Base-by-base conservation (phyloP, 495 filamentous ascomycete genomes). In the Tirmania nivea region DNA sequence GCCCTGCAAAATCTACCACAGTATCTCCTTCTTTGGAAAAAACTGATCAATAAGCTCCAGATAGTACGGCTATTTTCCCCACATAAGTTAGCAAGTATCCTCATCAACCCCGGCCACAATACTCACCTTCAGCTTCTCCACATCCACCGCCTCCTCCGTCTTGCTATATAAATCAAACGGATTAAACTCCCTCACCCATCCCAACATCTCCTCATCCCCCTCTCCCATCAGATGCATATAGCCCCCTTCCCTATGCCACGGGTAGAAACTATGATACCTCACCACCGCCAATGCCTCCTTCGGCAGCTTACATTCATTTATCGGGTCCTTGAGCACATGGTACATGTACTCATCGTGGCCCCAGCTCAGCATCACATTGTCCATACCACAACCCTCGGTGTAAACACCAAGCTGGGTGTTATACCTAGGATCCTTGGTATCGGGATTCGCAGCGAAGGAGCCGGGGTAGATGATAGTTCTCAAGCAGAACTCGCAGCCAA, bases 291-390 rank as follows among this genome's bases (percentile, higher is more conserved):
- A 73, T 5, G 82, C 84, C 71, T 89, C 84, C 31, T 70, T 69
- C 0, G 86, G 86, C 10, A 94, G 67, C 10, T 10, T 9, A 42
- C 36, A 42, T n/a, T n/a, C 36, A 9, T 72, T 80, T 3, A 75
- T 79, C 70, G 90, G 84, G 50, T 83, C 78, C 68, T 81, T 83
- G 59, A 79, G 73, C 45, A 94, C 78, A 57, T 85, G 79, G 67
- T 90, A 92, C 45, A 94, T 72, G 61, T 88, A 94, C 68, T 94
- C 86, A 58, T 94, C 85, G 59, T 94, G 86, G 25, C 86, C 86
- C 86, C 86, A 92, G 52, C 79, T 84, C 54, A 94, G 73, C 78
- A 94, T 86, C 50, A 94, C 69, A 56, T 84, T 84, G 57, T 86
- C 81, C 11, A 92, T 67, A 2, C 86, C 86, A 56, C 83, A 87